A percentile compares a stretch with the other conserved stretches of the same genome.
Conservation (phyloP, 2,329 filamentous ascomycete genomes). For the Phyllosticta citrichinensis region DNA sequence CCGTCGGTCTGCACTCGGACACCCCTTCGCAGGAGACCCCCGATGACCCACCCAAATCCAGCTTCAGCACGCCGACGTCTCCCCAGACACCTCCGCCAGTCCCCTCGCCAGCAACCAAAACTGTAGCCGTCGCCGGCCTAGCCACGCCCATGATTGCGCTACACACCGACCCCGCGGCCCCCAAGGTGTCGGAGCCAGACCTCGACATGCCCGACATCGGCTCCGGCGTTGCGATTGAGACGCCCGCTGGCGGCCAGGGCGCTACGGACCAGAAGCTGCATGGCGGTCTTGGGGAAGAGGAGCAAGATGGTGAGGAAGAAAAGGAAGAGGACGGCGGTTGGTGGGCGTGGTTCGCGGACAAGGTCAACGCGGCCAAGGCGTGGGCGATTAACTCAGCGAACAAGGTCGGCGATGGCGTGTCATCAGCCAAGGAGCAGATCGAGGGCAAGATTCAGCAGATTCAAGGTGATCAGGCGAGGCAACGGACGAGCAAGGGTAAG, state of each 20-base stretch:
- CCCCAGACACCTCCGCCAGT: background rate
- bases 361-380: slow-evolving; percentile 23
- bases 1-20: slow-evolving; percentile 51
- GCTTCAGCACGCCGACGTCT: slow-evolving; percentile 11
- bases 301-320: slow-evolving; percentile 10
- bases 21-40: slow-evolving; percentile 42
- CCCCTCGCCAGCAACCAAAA: background rate
- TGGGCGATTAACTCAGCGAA: slow-evolving; percentile 17
- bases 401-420: slow-evolving; percentile 5
- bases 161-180: background rate
- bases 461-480: background rate
- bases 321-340: slow-evolving; percentile 14
- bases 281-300: background rate
- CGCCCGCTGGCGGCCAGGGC: background rate
- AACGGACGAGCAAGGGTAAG: background rate
- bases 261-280: background rate
- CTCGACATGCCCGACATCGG: background rate
- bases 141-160: slow-evolving; percentile 2
- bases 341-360: slow-evolving; percentile 30
- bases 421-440: slow-evolving; percentile 5
- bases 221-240: background rate
- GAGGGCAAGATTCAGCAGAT: background rate
- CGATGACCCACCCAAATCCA: slow-evolving; percentile 37
- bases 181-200: background rate
- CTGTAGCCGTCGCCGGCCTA: background rate